These are phyloP conservation scores for Astrothelium subdiscretum DNA, from an alignment of 495 filamentous ascomycete genomes.

Conservation along the genomic window DNA sequence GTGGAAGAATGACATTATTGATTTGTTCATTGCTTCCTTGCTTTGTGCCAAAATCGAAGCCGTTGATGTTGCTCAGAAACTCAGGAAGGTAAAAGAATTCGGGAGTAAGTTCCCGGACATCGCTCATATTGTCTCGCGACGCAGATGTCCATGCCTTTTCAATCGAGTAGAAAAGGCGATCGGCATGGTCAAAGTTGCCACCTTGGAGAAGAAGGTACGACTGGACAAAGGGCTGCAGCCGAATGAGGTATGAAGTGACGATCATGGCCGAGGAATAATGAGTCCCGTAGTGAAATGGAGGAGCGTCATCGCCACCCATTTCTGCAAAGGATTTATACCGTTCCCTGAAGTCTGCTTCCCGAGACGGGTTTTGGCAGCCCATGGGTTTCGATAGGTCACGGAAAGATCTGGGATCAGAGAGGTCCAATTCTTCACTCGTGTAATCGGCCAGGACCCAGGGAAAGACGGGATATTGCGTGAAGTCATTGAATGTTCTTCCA, in stretches of 20 bases:
- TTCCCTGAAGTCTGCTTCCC: constrained; percentile 67
- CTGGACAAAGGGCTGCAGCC: constrained; percentile 89
- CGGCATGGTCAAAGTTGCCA: constrained; percentile 91
- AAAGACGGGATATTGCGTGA: constrained; percentile 97
- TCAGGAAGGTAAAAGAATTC: constrained; percentile 97
- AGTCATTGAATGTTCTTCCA: constrained; percentile 91
- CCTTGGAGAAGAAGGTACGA: constrained; percentile 96
- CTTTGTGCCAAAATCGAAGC: constrained; percentile 79
- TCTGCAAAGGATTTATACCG: constrained; percentile 81
- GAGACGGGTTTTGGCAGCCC: constrained; percentile 73
- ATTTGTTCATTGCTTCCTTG: constrained; percentile 71
- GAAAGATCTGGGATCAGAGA: constrained; percentile 72
- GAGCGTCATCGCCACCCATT: constrained; percentile 66
- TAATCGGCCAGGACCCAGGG: constrained; percentile 96
- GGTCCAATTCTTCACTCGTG: constrained; percentile 85
- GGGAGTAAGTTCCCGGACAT: constrained; percentile 86
- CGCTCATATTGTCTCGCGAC: constrained; percentile 78
- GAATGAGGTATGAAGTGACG: constrained; percentile 88
- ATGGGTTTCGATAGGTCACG: constrained; percentile 91
- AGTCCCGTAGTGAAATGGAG: constrained; percentile 93
- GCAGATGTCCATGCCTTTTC: constrained; percentile 84
- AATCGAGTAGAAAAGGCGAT: constrained; percentile 89
- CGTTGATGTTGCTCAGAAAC: constrained; percentile 82
- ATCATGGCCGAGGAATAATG: constrained; percentile 99
- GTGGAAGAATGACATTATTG: constrained; percentile 74